These are phyloP conservation scores for Umbilicaria muhlenbergii DNA, from an alignment of 495 filamentous ascomycete genomes.

Conservation along the genomic window DNA sequence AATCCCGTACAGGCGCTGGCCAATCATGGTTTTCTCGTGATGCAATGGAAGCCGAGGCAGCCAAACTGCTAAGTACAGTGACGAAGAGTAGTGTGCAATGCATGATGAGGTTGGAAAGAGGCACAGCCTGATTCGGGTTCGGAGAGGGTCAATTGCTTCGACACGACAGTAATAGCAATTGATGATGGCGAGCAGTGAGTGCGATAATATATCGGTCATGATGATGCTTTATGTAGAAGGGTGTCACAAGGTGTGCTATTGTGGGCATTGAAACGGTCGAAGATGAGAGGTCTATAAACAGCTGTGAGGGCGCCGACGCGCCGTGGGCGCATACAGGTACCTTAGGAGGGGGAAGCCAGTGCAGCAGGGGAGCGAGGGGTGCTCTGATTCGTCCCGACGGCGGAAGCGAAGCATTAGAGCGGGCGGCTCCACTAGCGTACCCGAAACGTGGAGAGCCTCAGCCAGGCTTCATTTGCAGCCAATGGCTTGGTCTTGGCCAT, in stretches of 20 bases:
- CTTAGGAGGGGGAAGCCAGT: conserved; percentile 1
- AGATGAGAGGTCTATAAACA: neutral
- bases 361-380: neutral
- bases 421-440: neutral
- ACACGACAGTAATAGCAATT: neutral
- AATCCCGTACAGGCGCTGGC: conserved; percentile 2
- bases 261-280: neutral
- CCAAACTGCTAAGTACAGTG: conserved; percentile 1
- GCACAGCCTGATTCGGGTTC: too few relatives aligned
- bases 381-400: neutral
- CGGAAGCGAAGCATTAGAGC: neutral
- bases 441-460: too few relatives aligned
- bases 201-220: neutral
- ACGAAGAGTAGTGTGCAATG: conserved; percentile 1
- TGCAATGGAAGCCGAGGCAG: conserved; percentile 4
- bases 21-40: neutral
- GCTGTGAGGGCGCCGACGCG: neutral
- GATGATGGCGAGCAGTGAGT: neutral
- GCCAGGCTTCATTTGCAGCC: too few relatives aligned
- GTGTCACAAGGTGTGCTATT: neutral
- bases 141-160: neutral
- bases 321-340: neutral
- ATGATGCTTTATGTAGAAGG: neutral
- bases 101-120: conserved; percentile 2
- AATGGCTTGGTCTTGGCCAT: too few relatives aligned